Base-by-base conservation (phyloP, 768 basidiomycete genomes). In the Cyclocybe aegerita region DNA sequence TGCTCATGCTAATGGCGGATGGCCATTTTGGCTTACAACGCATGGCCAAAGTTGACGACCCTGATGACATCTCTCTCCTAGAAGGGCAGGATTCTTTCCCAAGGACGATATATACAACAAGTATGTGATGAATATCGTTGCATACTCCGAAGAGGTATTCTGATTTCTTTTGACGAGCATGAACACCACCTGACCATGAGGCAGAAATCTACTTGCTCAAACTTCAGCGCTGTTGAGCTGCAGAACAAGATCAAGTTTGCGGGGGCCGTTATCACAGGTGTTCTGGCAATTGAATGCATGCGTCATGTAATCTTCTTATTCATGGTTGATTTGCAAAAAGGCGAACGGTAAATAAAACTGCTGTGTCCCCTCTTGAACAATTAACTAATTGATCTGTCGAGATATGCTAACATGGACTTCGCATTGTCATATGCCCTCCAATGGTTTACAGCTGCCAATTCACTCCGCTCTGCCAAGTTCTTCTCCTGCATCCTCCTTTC, bases 221-320 rank as follows among this genome's bases (percentile, higher is more conserved):
- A 61, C 39, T 46, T 64, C 8, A 59, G 56, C 5, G 62, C 50
- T 2, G 57, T 60, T 3, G 58, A 58, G 39, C 56, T 57, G 36
- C 61, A 63, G 37, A 57, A 64, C 43, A 56, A 48, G 40, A 60
- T 53, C 31, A 65, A 62, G 29, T 62, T 61, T 46, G 58, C 56
- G 39, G 57, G 57, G 11, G 54, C 57, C 39, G 52, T 43, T 29
- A 37, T 59, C 12, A 60, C 61, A 9, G 63, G 63, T 4, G 54
- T 60, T 10, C 43, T 64, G 4, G 54, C 54, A 17, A 37, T 50
- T 8, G 46, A 60, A 33, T 63, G 62, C 40, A 52, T 40, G 16
- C 48, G 48, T 23, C 64, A 61, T 52, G 53, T 50, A 2, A 53
- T 57, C 34, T 23, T 60, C 29, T 32, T 52, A 10, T 38, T 52